Evolutionary conservation across 306 rosid genomes (phyloP), one percentile per base, ranked within the genome.

Genomic region (Cercis canadensis): DNA sequence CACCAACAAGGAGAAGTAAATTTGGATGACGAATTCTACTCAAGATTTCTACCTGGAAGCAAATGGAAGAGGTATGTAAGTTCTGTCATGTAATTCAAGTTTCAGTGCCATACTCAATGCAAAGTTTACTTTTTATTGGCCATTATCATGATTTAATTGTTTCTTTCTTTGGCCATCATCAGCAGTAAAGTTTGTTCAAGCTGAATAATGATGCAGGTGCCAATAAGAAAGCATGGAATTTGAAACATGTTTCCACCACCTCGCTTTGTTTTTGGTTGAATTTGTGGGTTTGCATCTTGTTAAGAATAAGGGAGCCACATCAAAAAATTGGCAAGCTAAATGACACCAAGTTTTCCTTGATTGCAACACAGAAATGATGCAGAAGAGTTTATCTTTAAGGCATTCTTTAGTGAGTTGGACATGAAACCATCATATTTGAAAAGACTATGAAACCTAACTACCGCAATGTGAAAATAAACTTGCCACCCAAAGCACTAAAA

Each of bases 1-100:
- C 99, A 8, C 99, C 99, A 7, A 95, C 86, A 56, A 95, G 99
- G 72, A 95, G 91, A 60, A 95, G 96, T 80, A 95, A 81, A 79
- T 95, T 92, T 19, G 99, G 99, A 85, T 95, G 99, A 11, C 78
- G 92, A 60, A 84, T 86, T 83, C 84, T 82, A 84, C 99, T 89
- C 85, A 95, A 72, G 83, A 95, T 77, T 67, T 91, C 91, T 9
- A 95, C 78, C 99, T 95, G 90, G 58, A 80, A 61, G 44, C 33
- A 78, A 80, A 80, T 31, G 65, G 45, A 67, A 79, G 72, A 76
- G 11, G 31, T 51, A 56, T 18, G 16, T 45, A 17, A 83, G 71
- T 62, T 54, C 5, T 44, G 50, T 55, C 33, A 18, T 18, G 60
- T 47, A 50, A 62, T 60, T 63, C 59, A 69, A 14, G n/a, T 73